A percentile compares a stretch with the other conserved stretches of the same genome.
phyloP scores from a whole-genome alignment of 768 basidiomycete species.

The Lyophyllum shimeji region DNA sequence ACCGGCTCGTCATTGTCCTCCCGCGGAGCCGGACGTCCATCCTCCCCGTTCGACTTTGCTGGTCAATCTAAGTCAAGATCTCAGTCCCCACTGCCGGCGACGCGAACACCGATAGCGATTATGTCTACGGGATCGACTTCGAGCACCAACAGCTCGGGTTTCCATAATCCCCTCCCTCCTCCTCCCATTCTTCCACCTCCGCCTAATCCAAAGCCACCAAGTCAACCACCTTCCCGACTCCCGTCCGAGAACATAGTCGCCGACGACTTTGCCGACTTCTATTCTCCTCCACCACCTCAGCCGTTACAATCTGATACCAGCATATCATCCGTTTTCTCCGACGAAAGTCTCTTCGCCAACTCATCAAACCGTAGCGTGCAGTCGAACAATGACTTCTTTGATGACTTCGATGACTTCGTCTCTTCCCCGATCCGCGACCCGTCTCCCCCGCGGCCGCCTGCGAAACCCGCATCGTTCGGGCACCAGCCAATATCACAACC shows the following conservation, averaged over 20 bases:
- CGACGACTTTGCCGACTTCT: conserved; percentile 57
- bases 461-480: conserved; percentile 25
- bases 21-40: conserved; percentile 4
- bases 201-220: conserved; percentile 18
- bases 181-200: conserved; percentile 25
- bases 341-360: conserved; percentile 14
- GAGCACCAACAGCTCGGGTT: conserved; percentile 11
- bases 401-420: conserved; percentile 32
- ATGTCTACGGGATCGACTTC: conserved; percentile 28
- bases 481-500: conserved; percentile 7
- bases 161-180: conserved; percentile 23
- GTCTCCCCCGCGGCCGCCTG: conserved; percentile 44
- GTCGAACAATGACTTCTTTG: conserved; percentile 14
- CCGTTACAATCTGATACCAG: conserved; percentile 18
- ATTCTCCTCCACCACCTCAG: conserved; percentile 26
- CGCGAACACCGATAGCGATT: conserved; percentile 26
- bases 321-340: conserved; percentile 22
- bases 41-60: conserved; percentile 12
- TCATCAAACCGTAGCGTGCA: conserved; percentile 16
- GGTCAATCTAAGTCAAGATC: conserved; percentile 11
- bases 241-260: conserved; percentile 29
- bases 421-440: conserved; percentile 42
- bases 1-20: conserved; percentile 4
- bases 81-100: conserved; percentile 14
- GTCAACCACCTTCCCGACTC: conserved; percentile 27